Base-by-base conservation (phyloP, 768 basidiomycete genomes). In the Russula dissimulans region DNA sequence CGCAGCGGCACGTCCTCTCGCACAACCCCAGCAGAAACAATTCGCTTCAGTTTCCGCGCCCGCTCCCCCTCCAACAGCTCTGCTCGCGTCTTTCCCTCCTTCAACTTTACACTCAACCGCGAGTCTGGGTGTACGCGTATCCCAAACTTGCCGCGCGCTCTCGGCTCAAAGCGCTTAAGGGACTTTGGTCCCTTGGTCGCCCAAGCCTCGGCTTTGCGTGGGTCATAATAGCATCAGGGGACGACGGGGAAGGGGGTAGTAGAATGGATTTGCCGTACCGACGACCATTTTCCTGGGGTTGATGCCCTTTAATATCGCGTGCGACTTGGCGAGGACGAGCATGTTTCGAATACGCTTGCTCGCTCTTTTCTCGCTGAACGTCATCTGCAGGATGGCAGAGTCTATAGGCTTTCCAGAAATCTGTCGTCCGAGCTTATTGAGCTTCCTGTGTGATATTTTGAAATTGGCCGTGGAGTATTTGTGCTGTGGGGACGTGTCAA, bases 351-450 rank as follows among this genome's bases (percentile, higher is more conserved):
- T 83, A 61, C 91, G 85, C 49, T 77, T 79, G 64, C 91, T 86
- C 14, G 89, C 91, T 26, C 91, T 81, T 75, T 99, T 99, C 72
- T 95, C 88, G 64, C 89, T 91, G 72, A 97, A 97, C 70, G 89
- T 82, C 91, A 98, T 95, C 68, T 99, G 95, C 59, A 97, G 76
- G 70, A 99, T 95, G 39, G 95, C 95, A 66, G 87, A 84, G 74
- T 97, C 95, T 61, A 97, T 87, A 17, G 95, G 94, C 67, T 92
- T 87, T 18, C 91, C 89, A 3, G 90, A 80, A 64, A 99, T 89
- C 71, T 97, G 91, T 34, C 83, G 79, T 9, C 85, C 87, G 44
- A 99, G 79, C 77, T 85, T 82, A 72, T 95, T 95, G 58, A 99
- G 78, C 72, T 97, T 99, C 57, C 95, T 83, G 67, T 87, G 89